A percentile compares a stretch with the other conserved stretches of the same genome.
phyloP scores from a whole-genome alignment of 1,284 basidiomycete genomes.

The Moniliella sp. region DNA sequence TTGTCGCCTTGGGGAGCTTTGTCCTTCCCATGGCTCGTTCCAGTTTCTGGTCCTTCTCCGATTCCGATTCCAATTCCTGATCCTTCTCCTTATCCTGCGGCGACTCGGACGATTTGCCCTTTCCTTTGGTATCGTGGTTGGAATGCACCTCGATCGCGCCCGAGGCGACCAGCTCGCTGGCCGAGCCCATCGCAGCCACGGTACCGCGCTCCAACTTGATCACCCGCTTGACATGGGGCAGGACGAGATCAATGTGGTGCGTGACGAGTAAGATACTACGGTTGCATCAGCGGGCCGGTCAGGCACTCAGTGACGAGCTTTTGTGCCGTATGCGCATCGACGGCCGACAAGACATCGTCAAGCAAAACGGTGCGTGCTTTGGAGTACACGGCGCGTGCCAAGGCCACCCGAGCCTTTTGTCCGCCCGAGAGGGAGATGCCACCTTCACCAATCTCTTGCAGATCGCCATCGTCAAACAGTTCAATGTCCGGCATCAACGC shows the following conservation, averaged over 20 bases:
- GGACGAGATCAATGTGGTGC: conserved; percentile 39
- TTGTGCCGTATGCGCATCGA: conserved; percentile 41
- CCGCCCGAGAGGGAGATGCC: neutral
- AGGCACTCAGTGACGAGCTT: conserved; percentile 39
- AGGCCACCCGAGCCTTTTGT: conserved; percentile 24
- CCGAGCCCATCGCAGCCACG: too few relatives aligned
- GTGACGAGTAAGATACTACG: conserved; percentile 59
- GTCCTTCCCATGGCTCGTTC: too few relatives aligned
- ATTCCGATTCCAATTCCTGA: too few relatives aligned
- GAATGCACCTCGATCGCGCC: too few relatives aligned
- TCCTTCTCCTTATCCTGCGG: too few relatives aligned
- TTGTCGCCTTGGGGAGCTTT: too few relatives aligned
- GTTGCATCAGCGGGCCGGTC: conserved; percentile 16
- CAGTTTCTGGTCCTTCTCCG: too few relatives aligned
- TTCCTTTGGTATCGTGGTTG: too few relatives aligned
- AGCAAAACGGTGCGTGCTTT: conserved; percentile 37
- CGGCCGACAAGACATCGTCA: conserved; percentile 49
- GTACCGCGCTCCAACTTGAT: too few relatives aligned
- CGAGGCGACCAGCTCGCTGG: too few relatives aligned
- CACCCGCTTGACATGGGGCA: too few relatives aligned
- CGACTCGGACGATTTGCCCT: too few relatives aligned
- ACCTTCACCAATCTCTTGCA: conserved; percentile 12
- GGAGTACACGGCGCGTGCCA: conserved; percentile 35
- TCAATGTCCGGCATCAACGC: conserved; percentile 12
- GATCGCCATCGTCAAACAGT: conserved; percentile 17